phyloP scores from a whole-genome alignment of 2,329 filamentous ascomycete species.

The Colletotrichum truncatum region DNA sequence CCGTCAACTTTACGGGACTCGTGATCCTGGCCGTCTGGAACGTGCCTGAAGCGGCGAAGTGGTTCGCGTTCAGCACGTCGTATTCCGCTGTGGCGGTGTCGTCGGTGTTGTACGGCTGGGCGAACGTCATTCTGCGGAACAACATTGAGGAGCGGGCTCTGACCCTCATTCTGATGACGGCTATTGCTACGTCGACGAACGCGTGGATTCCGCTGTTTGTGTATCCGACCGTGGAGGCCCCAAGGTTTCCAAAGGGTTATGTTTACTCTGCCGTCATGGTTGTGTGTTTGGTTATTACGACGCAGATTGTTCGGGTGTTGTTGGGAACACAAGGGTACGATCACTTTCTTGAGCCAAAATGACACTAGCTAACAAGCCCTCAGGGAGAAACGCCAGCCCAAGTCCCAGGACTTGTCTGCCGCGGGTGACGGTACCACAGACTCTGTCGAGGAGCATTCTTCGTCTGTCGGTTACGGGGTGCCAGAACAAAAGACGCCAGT shows the following conservation, averaged over 20 bases:
- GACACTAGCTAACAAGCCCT: not conserved
- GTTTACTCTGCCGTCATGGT: constrained; percentile 46
- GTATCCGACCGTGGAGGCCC: constrained; percentile 55
- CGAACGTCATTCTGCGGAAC: constrained; percentile 58
- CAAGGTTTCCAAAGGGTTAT: constrained; percentile 52
- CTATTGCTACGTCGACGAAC: constrained; percentile 62
- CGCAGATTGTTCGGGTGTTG: constrained; percentile 35
- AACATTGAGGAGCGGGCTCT: constrained; percentile 57
- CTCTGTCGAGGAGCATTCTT: not conserved
- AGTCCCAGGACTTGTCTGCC: not conserved
- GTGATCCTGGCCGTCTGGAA: constrained; percentile 63
- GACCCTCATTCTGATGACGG: constrained; percentile 60
- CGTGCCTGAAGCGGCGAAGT: constrained; percentile 61
- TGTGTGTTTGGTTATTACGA: constrained; percentile 38
- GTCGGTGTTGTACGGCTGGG: constrained; percentile 64
- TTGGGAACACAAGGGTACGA: constrained; percentile 8
- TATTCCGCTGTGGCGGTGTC: constrained; percentile 61
- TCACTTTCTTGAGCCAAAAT: not conserved
- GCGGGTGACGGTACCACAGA: not conserved
- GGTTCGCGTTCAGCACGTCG: constrained; percentile 60
- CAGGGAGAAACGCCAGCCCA: not conserved
- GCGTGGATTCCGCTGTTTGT: constrained; percentile 64
- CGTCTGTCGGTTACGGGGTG: no score
- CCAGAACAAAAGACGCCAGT: not conserved
- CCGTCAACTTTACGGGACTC: constrained; percentile 61